Conservation (phyloP, 768 basidiomycete genomes). For the Coprinellus aureogranulatus region DNA sequence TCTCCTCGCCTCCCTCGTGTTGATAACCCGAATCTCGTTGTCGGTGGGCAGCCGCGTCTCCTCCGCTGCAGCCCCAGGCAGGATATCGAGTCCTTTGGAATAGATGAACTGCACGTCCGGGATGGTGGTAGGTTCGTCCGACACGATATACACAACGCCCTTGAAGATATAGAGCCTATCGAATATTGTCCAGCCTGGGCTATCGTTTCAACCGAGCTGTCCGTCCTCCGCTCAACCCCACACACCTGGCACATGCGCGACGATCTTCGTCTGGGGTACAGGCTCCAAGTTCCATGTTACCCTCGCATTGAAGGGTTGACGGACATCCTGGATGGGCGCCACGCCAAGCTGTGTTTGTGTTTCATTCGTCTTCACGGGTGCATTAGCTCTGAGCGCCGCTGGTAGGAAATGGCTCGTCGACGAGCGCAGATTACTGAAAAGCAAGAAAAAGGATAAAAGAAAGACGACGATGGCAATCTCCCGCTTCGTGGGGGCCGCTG, state of each 20-base stretch:
- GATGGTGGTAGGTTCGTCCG: slow-evolving; percentile 62
- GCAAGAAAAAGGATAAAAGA: slow-evolving; percentile 46
- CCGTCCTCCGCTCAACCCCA: slow-evolving; percentile 1
- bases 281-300: slow-evolving; percentile 22
- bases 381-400: slow-evolving; percentile 5
- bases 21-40: slow-evolving; percentile 75
- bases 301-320: slow-evolving; percentile 16
- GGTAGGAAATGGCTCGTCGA: slow-evolving; percentile 11
- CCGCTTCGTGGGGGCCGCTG: slow-evolving; percentile 50
- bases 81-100: slow-evolving; percentile 63
- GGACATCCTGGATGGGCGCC: neutral
- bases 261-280: slow-evolving; percentile 61
- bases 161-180: slow-evolving; percentile 80
- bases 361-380: slow-evolving; percentile 7
- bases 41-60: slow-evolving; percentile 68
- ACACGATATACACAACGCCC: slow-evolving; percentile 80
- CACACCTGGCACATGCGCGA: slow-evolving; percentile 76
- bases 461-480: slow-evolving; percentile 51
- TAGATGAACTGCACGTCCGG: slow-evolving; percentile 69
- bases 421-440: slow-evolving; percentile 33
- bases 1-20: slow-evolving; percentile 58
- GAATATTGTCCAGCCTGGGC: slow-evolving; percentile 84
- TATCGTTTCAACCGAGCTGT: neutral
- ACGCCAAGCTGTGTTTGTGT: neutral
- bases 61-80: slow-evolving; percentile 53